phyloP scores from a whole-genome alignment of 2,329 filamentous ascomycete species.

The Fusarium sp. region DNA sequence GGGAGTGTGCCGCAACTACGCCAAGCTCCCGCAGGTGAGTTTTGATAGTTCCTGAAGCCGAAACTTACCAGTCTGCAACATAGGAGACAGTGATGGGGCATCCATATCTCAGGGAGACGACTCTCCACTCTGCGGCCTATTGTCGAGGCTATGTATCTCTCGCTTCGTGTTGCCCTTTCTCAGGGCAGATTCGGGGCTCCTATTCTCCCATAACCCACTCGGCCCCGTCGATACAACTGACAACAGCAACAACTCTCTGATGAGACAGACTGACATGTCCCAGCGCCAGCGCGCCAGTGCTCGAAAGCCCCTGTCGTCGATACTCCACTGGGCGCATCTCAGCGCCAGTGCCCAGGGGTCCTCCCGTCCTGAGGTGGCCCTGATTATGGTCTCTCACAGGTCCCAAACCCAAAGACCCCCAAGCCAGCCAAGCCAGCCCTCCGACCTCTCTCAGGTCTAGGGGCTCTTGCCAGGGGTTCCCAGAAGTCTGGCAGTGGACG shows the following conservation, averaged over 20 bases:
- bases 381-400: slow-evolving; percentile 16
- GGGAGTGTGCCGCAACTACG: slow-evolving; percentile 9
- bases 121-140: background rate
- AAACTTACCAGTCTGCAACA: slow-evolving; percentile 22
- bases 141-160: background rate
- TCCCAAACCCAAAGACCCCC: slow-evolving; percentile 18
- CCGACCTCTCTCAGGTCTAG: slow-evolving; percentile 24
- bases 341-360: slow-evolving; percentile 43
- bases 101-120: background rate
- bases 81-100: background rate
- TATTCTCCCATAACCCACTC: background rate
- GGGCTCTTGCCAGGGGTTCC: slow-evolving; percentile 30
- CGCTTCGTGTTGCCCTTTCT: slow-evolving; percentile 1
- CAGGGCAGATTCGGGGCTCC: background rate
- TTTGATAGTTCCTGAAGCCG: slow-evolving; percentile 23
- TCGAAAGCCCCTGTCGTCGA: slow-evolving; percentile 21
- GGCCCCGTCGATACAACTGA: background rate
- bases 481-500: slow-evolving; percentile 33
- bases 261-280: slow-evolving; percentile 33
- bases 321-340: slow-evolving; percentile 44
- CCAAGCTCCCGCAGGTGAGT: slow-evolving; percentile 22
- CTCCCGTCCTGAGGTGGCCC: slow-evolving; percentile 31
- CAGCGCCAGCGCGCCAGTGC: slow-evolving; percentile 23
- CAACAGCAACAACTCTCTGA: slow-evolving; percentile 14
- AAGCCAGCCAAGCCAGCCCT: slow-evolving; percentile 3